Percentiles rank a stretch among this genome's conserved stretches.
phyloP scores from a whole-genome alignment of 176 grass and related monocot species.

The Eleusine coracana region DNA sequence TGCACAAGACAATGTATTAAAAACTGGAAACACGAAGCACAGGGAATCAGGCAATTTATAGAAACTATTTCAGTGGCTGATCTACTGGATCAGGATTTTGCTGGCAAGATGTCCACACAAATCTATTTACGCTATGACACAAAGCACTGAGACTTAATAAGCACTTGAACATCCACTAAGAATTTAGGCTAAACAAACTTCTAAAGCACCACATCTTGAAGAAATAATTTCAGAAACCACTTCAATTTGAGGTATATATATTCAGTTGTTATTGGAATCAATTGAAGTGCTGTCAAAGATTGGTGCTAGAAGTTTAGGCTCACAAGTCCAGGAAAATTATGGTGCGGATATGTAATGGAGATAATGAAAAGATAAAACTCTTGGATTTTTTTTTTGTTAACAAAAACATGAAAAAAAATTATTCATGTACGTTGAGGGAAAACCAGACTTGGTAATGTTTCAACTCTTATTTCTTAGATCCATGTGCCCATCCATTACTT shows the following conservation, averaged over 20 bases:
- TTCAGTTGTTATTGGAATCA: neutral
- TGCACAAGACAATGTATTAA: neutral
- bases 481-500: no score
- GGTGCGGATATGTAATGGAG: neutral
- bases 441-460: neutral
- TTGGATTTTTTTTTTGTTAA: neutral
- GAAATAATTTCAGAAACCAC: neutral
- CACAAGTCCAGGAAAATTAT: neutral
- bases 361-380: neutral
- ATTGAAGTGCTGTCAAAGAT: neutral
- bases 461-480: neutral
- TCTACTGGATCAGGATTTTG: neutral
- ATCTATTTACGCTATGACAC: slow-evolving; percentile 7
- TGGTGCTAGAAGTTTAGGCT: neutral
- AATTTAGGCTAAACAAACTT: neutral
- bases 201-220: neutral
- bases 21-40: slow-evolving; percentile 5
- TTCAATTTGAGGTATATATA: neutral
- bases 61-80: slow-evolving; percentile 15
- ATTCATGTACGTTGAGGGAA: neutral
- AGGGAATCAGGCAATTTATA: neutral
- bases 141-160: neutral
- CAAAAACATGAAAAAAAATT: neutral
- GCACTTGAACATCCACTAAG: neutral
- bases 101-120: neutral